These are phyloP conservation scores for Poronia punctata DNA, from an alignment of 495 filamentous ascomycete genomes.

Conservation along the genomic window DNA sequence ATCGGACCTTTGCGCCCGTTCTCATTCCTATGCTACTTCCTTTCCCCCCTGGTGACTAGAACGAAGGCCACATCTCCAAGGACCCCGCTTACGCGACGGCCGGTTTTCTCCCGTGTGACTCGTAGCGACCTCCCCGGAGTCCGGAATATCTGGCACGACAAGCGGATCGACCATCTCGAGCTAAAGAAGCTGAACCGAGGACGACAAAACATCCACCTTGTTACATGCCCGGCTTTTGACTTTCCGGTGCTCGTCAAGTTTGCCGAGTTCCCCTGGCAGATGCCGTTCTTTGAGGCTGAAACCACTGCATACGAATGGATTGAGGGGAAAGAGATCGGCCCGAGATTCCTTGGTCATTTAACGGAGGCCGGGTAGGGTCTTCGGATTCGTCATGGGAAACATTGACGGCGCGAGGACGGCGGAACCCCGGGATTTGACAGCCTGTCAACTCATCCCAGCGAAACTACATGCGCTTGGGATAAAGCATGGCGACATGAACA, in stretches of 20 bases:
- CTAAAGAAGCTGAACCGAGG: slow-evolving; percentile 2
- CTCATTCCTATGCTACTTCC: slow-evolving; percentile 15
- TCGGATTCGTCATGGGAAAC: slow-evolving; percentile 39
- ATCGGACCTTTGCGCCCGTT: slow-evolving; percentile 14
- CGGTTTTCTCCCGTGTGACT: slow-evolving; percentile 7
- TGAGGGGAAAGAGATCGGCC: slow-evolving; percentile 27
- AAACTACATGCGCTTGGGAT: slow-evolving; percentile 33
- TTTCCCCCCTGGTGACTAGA: slow-evolving; percentile 22
- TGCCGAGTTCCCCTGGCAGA: slow-evolving; percentile 34
- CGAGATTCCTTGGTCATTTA: slow-evolving; percentile 38
- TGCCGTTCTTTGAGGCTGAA: slow-evolving; percentile 33
- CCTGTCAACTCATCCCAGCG: slow-evolving; percentile 22
- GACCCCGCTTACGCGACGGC: slow-evolving; percentile 6
- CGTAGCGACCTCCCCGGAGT: slow-evolving; percentile 12
- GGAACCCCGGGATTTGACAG: slow-evolving; percentile 22
- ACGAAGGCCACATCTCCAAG: slow-evolving; percentile 14
- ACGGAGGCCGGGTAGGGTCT: slow-evolving; percentile 36
- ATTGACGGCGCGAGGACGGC: slow-evolving; percentile 27
- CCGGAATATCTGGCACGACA: slow-evolving; percentile 15
- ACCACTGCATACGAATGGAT: slow-evolving; percentile 39
- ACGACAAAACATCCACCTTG: slow-evolving; percentile 12
- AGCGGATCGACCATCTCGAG: slow-evolving; percentile 17
- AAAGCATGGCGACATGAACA: slow-evolving; percentile 39
- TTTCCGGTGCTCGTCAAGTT: slow-evolving; percentile 33
- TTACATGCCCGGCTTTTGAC: slow-evolving; percentile 18